These are phyloP conservation scores for Boletus edulis DNA, from an alignment of 768 basidiomycete species.

Conservation along the genomic window DNA sequence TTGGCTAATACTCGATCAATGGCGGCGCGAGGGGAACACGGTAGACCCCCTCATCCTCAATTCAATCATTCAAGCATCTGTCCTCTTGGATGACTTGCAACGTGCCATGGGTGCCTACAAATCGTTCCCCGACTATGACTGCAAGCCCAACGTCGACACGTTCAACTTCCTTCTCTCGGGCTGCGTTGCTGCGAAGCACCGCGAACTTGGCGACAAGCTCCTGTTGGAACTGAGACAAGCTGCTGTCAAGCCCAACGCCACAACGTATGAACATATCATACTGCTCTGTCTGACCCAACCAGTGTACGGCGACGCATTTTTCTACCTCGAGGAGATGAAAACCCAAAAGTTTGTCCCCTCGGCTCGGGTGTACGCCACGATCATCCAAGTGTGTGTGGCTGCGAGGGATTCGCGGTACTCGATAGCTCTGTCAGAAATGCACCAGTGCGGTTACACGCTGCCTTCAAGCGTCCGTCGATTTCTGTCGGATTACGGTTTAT, in stretches of 20 bases:
- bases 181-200: slow-evolving; percentile 57
- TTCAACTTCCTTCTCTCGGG: slow-evolving; percentile 70
- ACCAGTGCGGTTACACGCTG: slow-evolving; percentile 51
- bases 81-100: slow-evolving; percentile 62
- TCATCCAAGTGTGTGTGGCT: slow-evolving; percentile 57
- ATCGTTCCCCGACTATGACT: slow-evolving; percentile 50
- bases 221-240: slow-evolving; percentile 63
- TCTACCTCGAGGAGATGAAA: slow-evolving; percentile 89
- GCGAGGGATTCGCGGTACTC: slow-evolving; percentile 59
- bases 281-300: slow-evolving; percentile 66
- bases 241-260: slow-evolving; percentile 51
- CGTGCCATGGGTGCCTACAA: slow-evolving; percentile 80
- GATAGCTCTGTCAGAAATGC: slow-evolving; percentile 71
- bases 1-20: slow-evolving; percentile 61
- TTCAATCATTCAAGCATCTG: slow-evolving; percentile 61
- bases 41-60: slow-evolving; percentile 65
- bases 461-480: slow-evolving; percentile 30
- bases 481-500: slow-evolving; percentile 24
- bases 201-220: slow-evolving; percentile 65
- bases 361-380: slow-evolving; percentile 50
- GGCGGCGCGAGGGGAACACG: slow-evolving; percentile 48
- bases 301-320: slow-evolving; percentile 83
- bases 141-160: slow-evolving; percentile 58
- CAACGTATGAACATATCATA: slow-evolving; percentile 69
- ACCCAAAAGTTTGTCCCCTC: slow-evolving; percentile 53